Conservation (phyloP, 1,284 basidiomycete genomes). For the Porogramme epimiltina region DNA sequence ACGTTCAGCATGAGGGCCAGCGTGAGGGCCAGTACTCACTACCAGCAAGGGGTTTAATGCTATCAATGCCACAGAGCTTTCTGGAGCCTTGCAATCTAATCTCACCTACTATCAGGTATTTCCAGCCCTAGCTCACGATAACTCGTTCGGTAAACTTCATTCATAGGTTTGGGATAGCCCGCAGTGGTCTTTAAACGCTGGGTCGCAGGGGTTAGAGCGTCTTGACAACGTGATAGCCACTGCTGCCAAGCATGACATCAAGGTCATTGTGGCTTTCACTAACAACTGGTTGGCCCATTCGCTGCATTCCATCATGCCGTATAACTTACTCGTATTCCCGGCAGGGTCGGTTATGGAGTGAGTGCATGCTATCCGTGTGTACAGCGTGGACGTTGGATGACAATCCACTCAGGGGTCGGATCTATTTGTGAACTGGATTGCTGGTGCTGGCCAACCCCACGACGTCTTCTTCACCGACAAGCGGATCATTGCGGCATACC, state of each 20-base stretch:
- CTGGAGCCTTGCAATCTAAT: slow-evolving; percentile 50
- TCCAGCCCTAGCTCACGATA: neutral
- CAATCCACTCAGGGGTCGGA: slow-evolving; percentile 39
- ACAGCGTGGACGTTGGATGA: neutral
- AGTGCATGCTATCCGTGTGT: neutral
- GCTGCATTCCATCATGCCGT: neutral
- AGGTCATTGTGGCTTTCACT: slow-evolving; percentile 63
- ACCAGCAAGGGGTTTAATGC: slow-evolving; percentile 55
- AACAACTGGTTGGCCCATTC: slow-evolving; percentile 60
- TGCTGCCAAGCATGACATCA: slow-evolving; percentile 61
- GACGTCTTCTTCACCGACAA: slow-evolving; percentile 56
- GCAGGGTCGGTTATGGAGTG: slow-evolving; percentile 39
- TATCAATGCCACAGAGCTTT: slow-evolving; percentile 58
- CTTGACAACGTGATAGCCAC: slow-evolving; percentile 64
- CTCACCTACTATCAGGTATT: slow-evolving; percentile 48
- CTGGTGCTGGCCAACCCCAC: slow-evolving; percentile 43
- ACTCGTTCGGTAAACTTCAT: neutral
- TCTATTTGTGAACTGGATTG: slow-evolving; percentile 56
- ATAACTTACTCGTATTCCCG: neutral
- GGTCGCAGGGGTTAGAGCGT: slow-evolving; percentile 65
- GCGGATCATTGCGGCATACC: slow-evolving; percentile 50
- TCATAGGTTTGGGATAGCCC: slow-evolving; percentile 49
- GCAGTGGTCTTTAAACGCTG: slow-evolving; percentile 56
- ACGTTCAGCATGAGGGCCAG: slow-evolving; percentile 30
- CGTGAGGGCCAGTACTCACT: neutral